A percentile compares a stretch with the other conserved stretches of the same genome.
Evolutionary conservation across 1,284 basidiomycete species (phyloP).

Genomic region (Laetiporus sulphureus): DNA sequence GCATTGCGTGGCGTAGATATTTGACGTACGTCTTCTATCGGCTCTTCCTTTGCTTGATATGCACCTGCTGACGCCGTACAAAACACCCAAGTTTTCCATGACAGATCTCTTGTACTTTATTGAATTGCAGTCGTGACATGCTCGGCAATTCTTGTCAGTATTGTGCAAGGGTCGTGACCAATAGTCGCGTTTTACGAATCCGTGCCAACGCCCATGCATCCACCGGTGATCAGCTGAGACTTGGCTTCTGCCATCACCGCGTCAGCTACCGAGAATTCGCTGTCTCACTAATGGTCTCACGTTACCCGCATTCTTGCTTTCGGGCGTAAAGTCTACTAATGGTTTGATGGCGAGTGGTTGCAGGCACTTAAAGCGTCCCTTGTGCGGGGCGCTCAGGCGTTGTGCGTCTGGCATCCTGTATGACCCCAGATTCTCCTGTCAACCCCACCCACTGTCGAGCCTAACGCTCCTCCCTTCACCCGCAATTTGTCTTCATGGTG

Average conservation of each 20-base stretch:
- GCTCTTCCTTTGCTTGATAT: constrained; percentile 1
- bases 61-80: too few species aligned
- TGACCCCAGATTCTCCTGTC: too few species aligned
- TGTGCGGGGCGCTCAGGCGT: too few species aligned
- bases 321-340: not conserved
- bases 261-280: constrained; percentile 6
- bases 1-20: constrained; percentile 11
- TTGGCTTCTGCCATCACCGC: constrained; percentile 4
- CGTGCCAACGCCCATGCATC: constrained; percentile 1
- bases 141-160: constrained; percentile 4
- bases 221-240: constrained; percentile 7
- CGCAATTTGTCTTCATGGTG: too few species aligned
- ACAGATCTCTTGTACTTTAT: constrained; percentile 4
- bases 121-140: constrained; percentile 4
- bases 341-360: not conserved
- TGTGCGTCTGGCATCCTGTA: too few species aligned
- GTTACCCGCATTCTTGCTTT: not conserved
- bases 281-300: constrained; percentile 9
- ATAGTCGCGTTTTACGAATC: not conserved
- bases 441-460: too few species aligned
- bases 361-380: constrained; percentile 4
- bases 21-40: constrained; percentile 6
- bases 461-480: too few species aligned
- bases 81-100: not conserved
- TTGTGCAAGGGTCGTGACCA: constrained; percentile 6